Base-by-base conservation (phyloP, 2,329 filamentous ascomycete species). In the Bertia moriformis region DNA sequence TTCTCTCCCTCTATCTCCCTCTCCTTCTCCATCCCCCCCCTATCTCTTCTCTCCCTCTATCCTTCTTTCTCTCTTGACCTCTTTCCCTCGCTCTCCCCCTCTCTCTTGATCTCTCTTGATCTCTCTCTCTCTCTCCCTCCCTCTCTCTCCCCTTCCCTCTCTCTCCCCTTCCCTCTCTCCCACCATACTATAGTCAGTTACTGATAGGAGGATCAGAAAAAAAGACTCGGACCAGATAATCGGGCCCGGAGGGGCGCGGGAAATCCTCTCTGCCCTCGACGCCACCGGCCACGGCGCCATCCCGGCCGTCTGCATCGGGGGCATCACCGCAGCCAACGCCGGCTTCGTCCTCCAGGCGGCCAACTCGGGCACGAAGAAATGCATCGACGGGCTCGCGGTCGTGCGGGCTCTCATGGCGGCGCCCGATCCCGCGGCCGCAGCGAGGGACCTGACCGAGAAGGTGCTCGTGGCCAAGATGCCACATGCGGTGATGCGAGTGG, bases 391-490 rank as follows among this genome's bases (percentile, higher is more conserved):
- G 19, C 72, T 93, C 33, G 89, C 89, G 1, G 71, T 96, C 33
- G 88, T 95, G 37, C 93, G 85, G 56, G 89, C 87, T 45, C 84
- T 96, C 51, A 71, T 96, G 51, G 78, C 77, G 1, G 78, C 85
- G 1, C 42, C 62, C 1, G 71, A 88, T 41, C 82, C 87, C 0
- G 68, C 71, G 46, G 60, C 62, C 7, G 78, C 78, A 0, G 70
- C 88, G 0, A 53, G 61, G 2, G 54, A 71, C 14, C 68, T 96
- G 24, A 24, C 19, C 14, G 42, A 42, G 2, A 39, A 44, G 18
- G 42, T 50, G 4, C 39, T 62, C 7, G n/a, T 62, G 19, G 38
- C 39, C 2, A 38, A 49, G 12, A 53, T 56, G 3, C 54, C 58
- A 2, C 50, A 51, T 30, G 59, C 83, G 14, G 65, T 93, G 33